Evolutionary conservation across 768 basidiomycete genomes (phyloP).

Genomic region (Leccinellum luteum): DNA sequence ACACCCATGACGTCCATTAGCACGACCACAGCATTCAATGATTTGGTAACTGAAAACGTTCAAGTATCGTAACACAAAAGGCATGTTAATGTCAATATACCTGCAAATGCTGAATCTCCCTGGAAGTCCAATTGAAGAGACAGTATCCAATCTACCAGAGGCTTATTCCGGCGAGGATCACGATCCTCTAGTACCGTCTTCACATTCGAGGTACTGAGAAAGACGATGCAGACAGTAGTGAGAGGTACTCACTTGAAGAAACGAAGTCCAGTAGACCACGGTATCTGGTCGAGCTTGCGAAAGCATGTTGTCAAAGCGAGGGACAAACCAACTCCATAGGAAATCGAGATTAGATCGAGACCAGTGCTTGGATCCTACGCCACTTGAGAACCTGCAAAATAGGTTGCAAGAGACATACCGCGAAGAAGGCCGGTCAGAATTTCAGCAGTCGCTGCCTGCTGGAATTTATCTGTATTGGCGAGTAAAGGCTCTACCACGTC

Average conservation of each 20-base stretch:
- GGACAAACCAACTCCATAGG: slow-evolving; percentile 72
- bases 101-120: slow-evolving; percentile 83
- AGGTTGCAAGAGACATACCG: slow-evolving; percentile 41
- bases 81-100: slow-evolving; percentile 40
- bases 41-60: slow-evolving; percentile 62
- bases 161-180: slow-evolving; percentile 76
- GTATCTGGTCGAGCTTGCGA: slow-evolving; percentile 85
- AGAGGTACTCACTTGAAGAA: slow-evolving; percentile 40
- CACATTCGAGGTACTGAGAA: slow-evolving; percentile 4
- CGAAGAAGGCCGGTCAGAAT: slow-evolving; percentile 71
- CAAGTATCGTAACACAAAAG: slow-evolving; percentile 4
- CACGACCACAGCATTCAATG: slow-evolving; percentile 62
- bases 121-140: slow-evolving; percentile 77
- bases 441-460: slow-evolving; percentile 80
- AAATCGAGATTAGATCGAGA: slow-evolving; percentile 44
- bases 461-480: slow-evolving; percentile 71
- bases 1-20: slow-evolving; percentile 64
- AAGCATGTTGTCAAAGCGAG: slow-evolving; percentile 61
- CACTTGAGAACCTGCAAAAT: slow-evolving; percentile 6
- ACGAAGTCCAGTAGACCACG: slow-evolving; percentile 66
- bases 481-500: slow-evolving; percentile 59
- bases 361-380: slow-evolving; percentile 84
- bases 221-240: neutral
- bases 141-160: slow-evolving; percentile 75
- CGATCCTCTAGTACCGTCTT: slow-evolving; percentile 59